Evolutionary conservation across 805 yeast genomes (phyloP).

Genomic region (Ogataea pignaliae): DNA sequence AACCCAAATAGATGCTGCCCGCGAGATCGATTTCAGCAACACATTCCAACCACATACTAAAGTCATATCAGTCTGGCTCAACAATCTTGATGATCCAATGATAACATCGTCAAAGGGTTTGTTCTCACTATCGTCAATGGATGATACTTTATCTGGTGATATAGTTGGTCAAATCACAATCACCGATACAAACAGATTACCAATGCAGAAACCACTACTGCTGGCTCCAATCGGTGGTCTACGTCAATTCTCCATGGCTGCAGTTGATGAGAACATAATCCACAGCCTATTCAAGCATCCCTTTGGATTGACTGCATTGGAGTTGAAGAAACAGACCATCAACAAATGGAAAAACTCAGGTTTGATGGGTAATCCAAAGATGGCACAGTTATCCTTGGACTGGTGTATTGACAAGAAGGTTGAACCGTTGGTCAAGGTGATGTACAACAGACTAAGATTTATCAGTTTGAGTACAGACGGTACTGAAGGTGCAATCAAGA

Average conservation of each 20-base stretch:
- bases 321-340: constrained; percentile 12
- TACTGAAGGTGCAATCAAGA: background rate
- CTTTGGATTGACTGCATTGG: constrained; percentile 4
- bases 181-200: background rate
- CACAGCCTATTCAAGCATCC: constrained; percentile 13
- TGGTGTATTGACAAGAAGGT: constrained; percentile 29
- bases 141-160: constrained; percentile 11
- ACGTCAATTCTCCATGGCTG: constrained; percentile 33
- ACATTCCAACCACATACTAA: constrained; percentile 28
- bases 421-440: constrained; percentile 24
- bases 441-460: constrained; percentile 25
- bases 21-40: constrained; percentile 1
- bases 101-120: constrained; percentile 20
- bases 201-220: constrained; percentile 24
- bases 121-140: constrained; percentile 12
- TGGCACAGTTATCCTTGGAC: constrained; percentile 29
- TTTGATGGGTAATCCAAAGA: constrained; percentile 25
- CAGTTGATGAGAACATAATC: constrained; percentile 18
- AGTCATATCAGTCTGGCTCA: constrained; percentile 27
- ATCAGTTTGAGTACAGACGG: constrained; percentile 11
- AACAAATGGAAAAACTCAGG: constrained; percentile 19
- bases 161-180: constrained; percentile 13
- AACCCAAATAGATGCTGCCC: no score
- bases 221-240: constrained; percentile 40
- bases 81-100: constrained; percentile 22